Evolutionary conservation across 306 rosid genomes (phyloP).

Genomic region (Castanea mollissima): DNA sequence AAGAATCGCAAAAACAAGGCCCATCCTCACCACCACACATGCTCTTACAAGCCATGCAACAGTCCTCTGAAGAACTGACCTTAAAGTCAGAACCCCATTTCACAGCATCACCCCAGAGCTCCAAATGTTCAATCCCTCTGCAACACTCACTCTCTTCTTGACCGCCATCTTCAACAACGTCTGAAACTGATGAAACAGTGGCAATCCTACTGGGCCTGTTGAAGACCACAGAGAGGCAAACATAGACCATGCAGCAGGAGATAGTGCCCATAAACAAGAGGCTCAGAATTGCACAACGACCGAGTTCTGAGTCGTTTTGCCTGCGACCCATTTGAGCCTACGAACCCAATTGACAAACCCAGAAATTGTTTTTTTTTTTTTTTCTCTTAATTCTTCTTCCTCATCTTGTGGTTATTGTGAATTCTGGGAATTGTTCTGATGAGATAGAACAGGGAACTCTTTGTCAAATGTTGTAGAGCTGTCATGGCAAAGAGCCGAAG

Average conservation of each 20-base stretch:
- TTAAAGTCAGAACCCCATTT: constrained; percentile 67
- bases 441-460: not conserved
- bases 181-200: constrained; percentile 10
- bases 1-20: constrained; percentile 63
- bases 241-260: constrained; percentile 53
- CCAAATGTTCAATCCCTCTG: constrained; percentile 63
- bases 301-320: constrained; percentile 50
- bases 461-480: not conserved
- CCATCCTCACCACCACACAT: constrained; percentile 47
- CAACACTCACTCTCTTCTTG: constrained; percentile 41
- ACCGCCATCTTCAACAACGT: not conserved
- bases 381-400: not conserved
- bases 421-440: not conserved
- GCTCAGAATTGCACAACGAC: constrained; percentile 40
- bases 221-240: constrained; percentile 31
- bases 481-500: not conserved
- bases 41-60: constrained; percentile 66
- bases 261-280: constrained; percentile 52
- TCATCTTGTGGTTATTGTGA: not conserved
- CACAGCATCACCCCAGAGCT: constrained; percentile 79
- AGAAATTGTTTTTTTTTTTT: constrained; percentile 16
- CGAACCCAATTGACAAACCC: constrained; percentile 11
- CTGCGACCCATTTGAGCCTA: constrained; percentile 65
- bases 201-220: not conserved
- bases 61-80: constrained; percentile 59